Base-by-base conservation (phyloP, 306 rosid genomes). In the Mimosa pudica region DNA sequence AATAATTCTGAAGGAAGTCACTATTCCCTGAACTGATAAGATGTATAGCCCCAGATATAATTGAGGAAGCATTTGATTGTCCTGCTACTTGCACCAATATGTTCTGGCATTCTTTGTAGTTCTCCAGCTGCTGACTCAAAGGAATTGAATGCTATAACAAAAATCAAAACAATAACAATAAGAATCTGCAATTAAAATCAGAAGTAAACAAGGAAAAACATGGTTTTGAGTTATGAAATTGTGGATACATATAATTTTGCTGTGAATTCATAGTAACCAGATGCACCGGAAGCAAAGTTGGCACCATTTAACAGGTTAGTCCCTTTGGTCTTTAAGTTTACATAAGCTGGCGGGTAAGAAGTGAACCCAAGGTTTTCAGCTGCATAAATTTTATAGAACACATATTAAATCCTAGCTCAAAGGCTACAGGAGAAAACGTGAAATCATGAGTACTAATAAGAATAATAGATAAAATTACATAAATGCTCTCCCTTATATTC, bases 1-100 rank as follows among this genome's bases (percentile, higher is more conserved):
- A 94, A 72, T 90, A 93, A 80, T 91, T 91, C 57, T 87, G 88
- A 36, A 92, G n/a, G 82, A 90, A 92, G 76, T 94, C 98, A 73
- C 88, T 85, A 54, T 51, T 88, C 14, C 98, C 98, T 62, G 83
- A 71, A 60, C 87, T 81, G 17, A 88, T 12, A 46, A 90, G 76
- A 74, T 90, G 71, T 75, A 92, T 32, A 63, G 89, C 92, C 72
- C 77, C 86, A 48, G 93, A 86, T 76, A 90, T 80, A 6, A 89
- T 86, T 11, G 88, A 82, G 14, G 89, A 82, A 75, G 90, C 86
- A 58, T 82, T 89, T 66, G 78, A 33, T 58, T 69, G 73, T 10
- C 93, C 96, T 20, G 80, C 88, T 41, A 84, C 76, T 69, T 66
- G 81, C 71, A 44, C 76, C 86, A 94, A 51, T 77, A 70, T 80